phyloP scores from a whole-genome alignment of 2,329 filamentous ascomycete species.

The Blastomyces parvus region DNA sequence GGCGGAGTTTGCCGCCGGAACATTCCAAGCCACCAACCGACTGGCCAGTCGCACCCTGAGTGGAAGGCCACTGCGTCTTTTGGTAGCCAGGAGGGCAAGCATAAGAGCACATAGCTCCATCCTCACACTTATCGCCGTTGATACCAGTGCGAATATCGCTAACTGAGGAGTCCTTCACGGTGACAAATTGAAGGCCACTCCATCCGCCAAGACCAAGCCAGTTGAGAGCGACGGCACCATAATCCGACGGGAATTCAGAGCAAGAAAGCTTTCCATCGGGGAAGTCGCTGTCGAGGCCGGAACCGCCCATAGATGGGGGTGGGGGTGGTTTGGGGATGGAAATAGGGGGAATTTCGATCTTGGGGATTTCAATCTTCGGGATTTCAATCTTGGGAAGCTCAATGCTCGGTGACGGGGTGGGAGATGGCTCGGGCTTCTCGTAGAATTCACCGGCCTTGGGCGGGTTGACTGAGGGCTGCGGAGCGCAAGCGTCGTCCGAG shows the following conservation, averaged over 20 bases:
- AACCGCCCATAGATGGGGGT: slow-evolving; percentile 22
- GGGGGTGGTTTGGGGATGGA: slow-evolving; percentile 20
- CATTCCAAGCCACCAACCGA: slow-evolving; percentile 85
- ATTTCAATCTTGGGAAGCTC: slow-evolving; percentile 11
- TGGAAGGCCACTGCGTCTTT: slow-evolving; percentile 78
- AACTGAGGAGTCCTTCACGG: slow-evolving; percentile 47
- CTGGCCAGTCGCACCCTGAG: slow-evolving; percentile 70
- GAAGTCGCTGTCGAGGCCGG: slow-evolving; percentile 59
- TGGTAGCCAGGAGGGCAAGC: slow-evolving; percentile 84
- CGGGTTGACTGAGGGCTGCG: slow-evolving; percentile 7
- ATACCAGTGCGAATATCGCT: slow-evolving; percentile 56
- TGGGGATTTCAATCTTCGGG: slow-evolving; percentile 16
- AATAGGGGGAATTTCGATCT: slow-evolving; percentile 16
- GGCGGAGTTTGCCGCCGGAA: slow-evolving; percentile 59
- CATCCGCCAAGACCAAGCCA: slow-evolving; percentile 66
- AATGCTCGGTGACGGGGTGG: slow-evolving; percentile 12
- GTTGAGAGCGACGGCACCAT: slow-evolving; percentile 62
- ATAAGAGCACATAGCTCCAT: slow-evolving; percentile 76
- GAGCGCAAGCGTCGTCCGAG: slow-evolving; percentile 43
- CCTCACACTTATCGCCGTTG: slow-evolving; percentile 50
- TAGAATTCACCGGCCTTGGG: slow-evolving; percentile 14
- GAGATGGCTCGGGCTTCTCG: slow-evolving; percentile 17
- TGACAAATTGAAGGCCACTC: slow-evolving; percentile 65
- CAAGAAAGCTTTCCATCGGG: slow-evolving; percentile 65
- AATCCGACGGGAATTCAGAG: slow-evolving; percentile 63